Evolutionary conservation across 164 flowering plant genomes (phyloP).

Genomic region (Chimonanthus salicifolius): DNA sequence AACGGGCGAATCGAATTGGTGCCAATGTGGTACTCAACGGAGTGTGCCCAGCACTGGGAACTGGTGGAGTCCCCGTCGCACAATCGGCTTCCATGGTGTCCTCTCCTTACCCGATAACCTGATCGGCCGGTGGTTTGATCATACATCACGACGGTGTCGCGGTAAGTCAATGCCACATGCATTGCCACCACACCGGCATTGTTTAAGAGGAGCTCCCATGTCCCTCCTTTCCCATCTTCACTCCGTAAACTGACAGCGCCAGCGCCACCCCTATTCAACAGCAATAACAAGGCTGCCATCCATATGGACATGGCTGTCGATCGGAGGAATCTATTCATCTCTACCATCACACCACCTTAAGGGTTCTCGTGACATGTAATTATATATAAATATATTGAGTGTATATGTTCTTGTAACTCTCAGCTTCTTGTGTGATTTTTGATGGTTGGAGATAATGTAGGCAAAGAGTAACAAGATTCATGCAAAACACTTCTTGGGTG

Average conservation of each 20-base stretch:
- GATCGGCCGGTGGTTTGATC: constrained; percentile 54
- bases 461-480: no score
- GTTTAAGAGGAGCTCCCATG: constrained; percentile 51
- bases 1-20: constrained; percentile 42
- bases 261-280: background rate
- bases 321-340: background rate
- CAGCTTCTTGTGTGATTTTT: no score
- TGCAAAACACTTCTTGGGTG: no score
- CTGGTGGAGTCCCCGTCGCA: constrained; percentile 24
- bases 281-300: background rate
- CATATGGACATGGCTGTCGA: background rate
- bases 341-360: background rate
- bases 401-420: no score
- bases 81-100: constrained; percentile 18
- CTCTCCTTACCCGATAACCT: constrained; percentile 22
- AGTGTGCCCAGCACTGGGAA: constrained; percentile 63
- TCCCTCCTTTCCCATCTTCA: constrained; percentile 23
- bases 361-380: no score
- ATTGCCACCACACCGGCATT: constrained; percentile 66
- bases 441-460: no score
- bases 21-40: constrained; percentile 51
- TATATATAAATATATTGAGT: no score
- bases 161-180: constrained; percentile 69
- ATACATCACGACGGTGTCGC: constrained; percentile 51
- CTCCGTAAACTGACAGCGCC: background rate